Percentiles rank a stretch among this genome's conserved stretches.
Conservation (phyloP, 345 rosid genomes). For the Camelina neglecta region DNA sequence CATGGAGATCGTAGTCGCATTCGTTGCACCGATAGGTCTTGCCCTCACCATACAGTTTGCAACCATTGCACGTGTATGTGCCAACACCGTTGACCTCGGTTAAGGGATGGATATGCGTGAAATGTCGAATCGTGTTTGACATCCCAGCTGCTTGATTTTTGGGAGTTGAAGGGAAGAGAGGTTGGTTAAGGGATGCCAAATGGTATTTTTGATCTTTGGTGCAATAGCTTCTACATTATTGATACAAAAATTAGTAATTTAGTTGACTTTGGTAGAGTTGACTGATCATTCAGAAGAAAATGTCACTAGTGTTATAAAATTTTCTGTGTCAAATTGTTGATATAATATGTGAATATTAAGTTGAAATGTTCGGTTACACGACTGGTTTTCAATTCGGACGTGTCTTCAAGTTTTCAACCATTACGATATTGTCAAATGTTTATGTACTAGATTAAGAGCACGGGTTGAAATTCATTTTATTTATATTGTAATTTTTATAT, state of each 20-base stretch:
- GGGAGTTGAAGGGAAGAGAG: too few species aligned
- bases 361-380: constrained; percentile 21
- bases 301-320: not conserved
- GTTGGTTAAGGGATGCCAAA: too few species aligned
- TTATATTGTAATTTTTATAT: too few species aligned
- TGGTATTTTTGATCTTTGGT: too few species aligned
- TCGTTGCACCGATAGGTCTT: constrained; percentile 40
- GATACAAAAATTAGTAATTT: constrained; percentile 7
- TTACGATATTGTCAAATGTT: not conserved
- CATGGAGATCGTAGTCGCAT: constrained; percentile 51
- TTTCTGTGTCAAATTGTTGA: constrained; percentile 36
- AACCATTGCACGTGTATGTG: constrained; percentile 46
- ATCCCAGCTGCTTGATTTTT: not conserved
- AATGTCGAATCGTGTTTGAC: constrained; percentile 34
- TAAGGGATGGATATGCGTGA: constrained; percentile 44
- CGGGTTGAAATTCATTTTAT: too few species aligned
- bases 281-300: constrained; percentile 26
- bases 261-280: constrained; percentile 32
- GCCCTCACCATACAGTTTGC: constrained; percentile 41
- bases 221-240: not conserved
- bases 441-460: too few species aligned
- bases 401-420: constrained; percentile 31
- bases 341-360: constrained; percentile 10
- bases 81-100: not conserved
- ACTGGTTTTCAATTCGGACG: constrained; percentile 17